These are phyloP conservation scores for Apiotrichum brassicae DNA, from an alignment of 1,284 basidiomycete genomes.

Conservation along the genomic window DNA sequence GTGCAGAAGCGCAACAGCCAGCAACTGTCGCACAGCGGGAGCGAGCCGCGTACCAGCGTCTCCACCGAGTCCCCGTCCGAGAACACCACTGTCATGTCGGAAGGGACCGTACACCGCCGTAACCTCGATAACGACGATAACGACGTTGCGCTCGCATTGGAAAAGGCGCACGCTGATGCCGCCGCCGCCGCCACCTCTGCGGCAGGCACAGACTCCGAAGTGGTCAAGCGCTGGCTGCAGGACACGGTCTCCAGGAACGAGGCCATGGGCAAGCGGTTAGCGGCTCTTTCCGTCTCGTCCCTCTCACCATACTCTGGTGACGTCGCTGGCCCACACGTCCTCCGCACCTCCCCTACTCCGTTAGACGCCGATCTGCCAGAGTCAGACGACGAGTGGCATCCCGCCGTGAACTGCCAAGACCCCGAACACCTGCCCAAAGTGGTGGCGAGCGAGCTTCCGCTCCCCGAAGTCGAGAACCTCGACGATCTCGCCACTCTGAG, in stretches of 20 bases:
- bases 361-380: no score
- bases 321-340: neutral
- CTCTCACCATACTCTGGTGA: constrained; percentile 10
- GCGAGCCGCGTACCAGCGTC: neutral
- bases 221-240: constrained; percentile 20
- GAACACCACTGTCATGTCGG: neutral
- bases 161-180: neutral
- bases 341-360: neutral
- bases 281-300: constrained; percentile 28
- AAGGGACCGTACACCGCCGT: neutral
- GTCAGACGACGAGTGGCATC: neutral
- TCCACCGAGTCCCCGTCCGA: no score
- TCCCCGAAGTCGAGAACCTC: neutral
- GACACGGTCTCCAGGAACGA: constrained; percentile 11
- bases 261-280: constrained; percentile 1
- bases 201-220: constrained; percentile 18
- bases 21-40: neutral
- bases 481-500: neutral
- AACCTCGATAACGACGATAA: neutral
- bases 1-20: neutral
- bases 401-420: neutral
- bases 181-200: no score
- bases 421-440: neutral
- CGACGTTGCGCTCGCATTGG: neutral
- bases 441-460: neutral